Base-by-base conservation (phyloP, 2,329 filamentous ascomycete species). In the Colletotrichum agaves region DNA sequence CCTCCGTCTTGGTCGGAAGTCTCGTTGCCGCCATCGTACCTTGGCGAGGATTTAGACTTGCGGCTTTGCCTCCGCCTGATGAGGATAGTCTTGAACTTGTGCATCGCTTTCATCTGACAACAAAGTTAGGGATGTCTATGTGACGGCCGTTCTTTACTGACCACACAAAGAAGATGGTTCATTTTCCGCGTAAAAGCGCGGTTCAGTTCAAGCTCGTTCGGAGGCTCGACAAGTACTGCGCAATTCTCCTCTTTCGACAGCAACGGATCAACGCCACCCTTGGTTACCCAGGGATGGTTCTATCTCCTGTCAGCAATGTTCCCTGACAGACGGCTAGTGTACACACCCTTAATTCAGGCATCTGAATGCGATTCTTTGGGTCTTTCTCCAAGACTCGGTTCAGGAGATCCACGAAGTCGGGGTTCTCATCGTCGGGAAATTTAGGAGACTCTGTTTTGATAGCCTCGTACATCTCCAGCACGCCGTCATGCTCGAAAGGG, bases 251-350 rank as follows among this genome's bases (percentile, higher is more conserved):
- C 91, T 49, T 88, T 86, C 7, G 93, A 88, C 12, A 98, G 84
- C 13, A 99, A 82, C 69, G 88, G 88, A 77, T 98, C 95, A 7
- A 82, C 86, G 13, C 93, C 94, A 63, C 87, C 80, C 74, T 89
- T 91, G 5, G 95, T 98, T 13, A 99, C 93, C 96, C 96, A 99
- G 0, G 93, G 88, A 76, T 99, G 96, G 73, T 91, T 87, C 95
- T 98, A 69, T 23, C 12, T 50, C 79, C 53, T 77, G 72, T 70
- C 56, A 56, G 52, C 11, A 31, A 31, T 5, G 7, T 52, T 13
- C 5, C 13, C 21, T n/a, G 1, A 0, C n/a, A 3, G 19, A 27
- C n/a, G 13, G 23, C 7, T 3, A 15, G 21, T 8, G 6, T 31
- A 79, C 91, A 79, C 84, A 97, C 94, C 74, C 96, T 87, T 53